Evolutionary conservation across 129 eudicot species (phyloP).

Genomic region (Erigeron canadensis): DNA sequence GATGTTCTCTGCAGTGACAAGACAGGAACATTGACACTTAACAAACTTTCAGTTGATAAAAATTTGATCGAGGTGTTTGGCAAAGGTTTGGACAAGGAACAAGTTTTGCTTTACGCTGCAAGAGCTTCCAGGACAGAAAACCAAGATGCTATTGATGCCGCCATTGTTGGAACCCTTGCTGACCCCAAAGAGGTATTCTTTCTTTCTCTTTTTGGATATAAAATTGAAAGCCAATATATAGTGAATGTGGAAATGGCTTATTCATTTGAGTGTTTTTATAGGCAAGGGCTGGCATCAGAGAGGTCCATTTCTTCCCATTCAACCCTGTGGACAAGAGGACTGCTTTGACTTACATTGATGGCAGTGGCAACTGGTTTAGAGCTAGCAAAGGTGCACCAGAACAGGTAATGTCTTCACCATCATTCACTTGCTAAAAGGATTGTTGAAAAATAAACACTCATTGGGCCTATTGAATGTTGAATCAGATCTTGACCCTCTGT

Average conservation of each 20-base stretch:
- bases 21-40: slow-evolving; percentile 68
- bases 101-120: slow-evolving; percentile 62
- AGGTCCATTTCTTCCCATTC: slow-evolving; percentile 70
- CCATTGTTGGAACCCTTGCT: slow-evolving; percentile 73
- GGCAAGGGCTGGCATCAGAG: slow-evolving; percentile 73
- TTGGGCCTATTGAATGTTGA: background rate
- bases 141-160: slow-evolving; percentile 78
- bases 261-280: slow-evolving; percentile 13
- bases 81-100: slow-evolving; percentile 60
- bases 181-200: slow-evolving; percentile 69
- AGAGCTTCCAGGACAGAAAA: slow-evolving; percentile 74
- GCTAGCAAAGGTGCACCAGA: slow-evolving; percentile 87
- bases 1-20: slow-evolving; percentile 75
- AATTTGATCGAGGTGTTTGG: slow-evolving; percentile 61
- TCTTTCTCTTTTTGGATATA: background rate
- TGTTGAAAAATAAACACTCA: background rate
- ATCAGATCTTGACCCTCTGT: slow-evolving; percentile 49
- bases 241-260: background rate
- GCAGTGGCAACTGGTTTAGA: slow-evolving; percentile 59
- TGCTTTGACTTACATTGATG: slow-evolving; percentile 67
- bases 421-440: background rate
- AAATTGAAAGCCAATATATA: background rate
- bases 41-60: slow-evolving; percentile 62
- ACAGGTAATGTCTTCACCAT: slow-evolving; percentile 37
- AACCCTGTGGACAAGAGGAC: slow-evolving; percentile 83